Percentiles rank a stretch among this genome's conserved stretches.
phyloP scores from a whole-genome alignment of 805 yeast species.

The Schizosaccharomyces pombe region DNA sequence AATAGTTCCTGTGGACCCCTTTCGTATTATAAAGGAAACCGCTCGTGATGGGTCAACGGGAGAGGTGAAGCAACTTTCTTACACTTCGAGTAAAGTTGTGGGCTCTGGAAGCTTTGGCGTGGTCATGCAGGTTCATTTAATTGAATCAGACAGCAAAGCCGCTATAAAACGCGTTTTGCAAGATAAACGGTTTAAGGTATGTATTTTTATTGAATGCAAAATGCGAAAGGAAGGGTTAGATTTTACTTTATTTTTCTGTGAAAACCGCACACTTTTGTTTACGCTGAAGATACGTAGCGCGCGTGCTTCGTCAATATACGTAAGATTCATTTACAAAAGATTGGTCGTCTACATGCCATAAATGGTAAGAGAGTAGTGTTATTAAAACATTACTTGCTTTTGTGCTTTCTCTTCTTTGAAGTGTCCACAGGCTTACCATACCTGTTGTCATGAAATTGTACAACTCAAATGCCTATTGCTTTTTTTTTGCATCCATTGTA shows the following conservation, averaged over 20 bases:
- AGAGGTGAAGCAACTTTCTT: conserved; percentile 35
- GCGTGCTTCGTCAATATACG: too few species aligned
- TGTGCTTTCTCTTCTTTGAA: too few species aligned
- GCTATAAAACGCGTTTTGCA: conserved; percentile 77
- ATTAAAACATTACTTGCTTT: too few species aligned
- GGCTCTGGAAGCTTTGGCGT: conserved; percentile 99
- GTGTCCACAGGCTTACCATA: too few species aligned
- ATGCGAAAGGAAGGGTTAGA: too few species aligned
- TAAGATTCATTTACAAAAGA: too few species aligned
- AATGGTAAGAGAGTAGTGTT: too few species aligned
- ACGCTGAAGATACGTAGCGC: too few species aligned
- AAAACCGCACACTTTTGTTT: not conserved
- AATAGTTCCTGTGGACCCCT: conserved; percentile 4
- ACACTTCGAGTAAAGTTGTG: conserved; percentile 67
- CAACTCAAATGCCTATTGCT: too few species aligned
- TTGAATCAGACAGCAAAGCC: conserved; percentile 1
- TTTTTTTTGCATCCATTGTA: too few species aligned
- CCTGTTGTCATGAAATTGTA: too few species aligned
- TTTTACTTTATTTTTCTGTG: not conserved
- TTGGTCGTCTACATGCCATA: too few species aligned
- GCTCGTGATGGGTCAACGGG: conserved; percentile 55
- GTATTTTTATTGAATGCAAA: not conserved
- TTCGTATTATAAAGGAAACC: conserved; percentile 27
- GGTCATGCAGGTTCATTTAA: conserved; percentile 32
- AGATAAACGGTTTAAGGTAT: conserved; percentile 72